These are phyloP conservation scores for Termitomyces sp. DNA, from an alignment of 768 basidiomycete genomes.

Conservation along the genomic window DNA sequence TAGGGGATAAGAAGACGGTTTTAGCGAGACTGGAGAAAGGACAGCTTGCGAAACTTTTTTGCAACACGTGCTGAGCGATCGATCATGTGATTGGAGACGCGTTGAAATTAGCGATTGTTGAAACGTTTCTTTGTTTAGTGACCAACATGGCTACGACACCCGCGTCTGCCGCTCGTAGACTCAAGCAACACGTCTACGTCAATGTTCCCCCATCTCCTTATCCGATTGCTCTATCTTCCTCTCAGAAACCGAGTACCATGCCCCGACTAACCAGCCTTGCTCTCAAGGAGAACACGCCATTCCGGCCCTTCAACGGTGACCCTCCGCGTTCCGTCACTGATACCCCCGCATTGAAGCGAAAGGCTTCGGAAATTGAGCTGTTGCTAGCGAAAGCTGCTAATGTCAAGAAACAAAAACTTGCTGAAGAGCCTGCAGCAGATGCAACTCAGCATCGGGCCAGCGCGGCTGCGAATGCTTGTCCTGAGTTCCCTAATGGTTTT, in stretches of 20 bases:
- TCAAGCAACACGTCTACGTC: constrained; percentile 48
- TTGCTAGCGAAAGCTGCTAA: constrained; percentile 17
- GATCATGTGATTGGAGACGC: constrained; percentile 31
- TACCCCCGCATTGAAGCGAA: constrained; percentile 43
- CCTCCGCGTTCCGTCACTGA: constrained; percentile 17
- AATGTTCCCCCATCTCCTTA: constrained; percentile 54
- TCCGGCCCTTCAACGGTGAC: constrained; percentile 21
- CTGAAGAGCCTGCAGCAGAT: constrained; percentile 11
- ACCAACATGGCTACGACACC: constrained; percentile 27
- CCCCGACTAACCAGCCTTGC: constrained; percentile 14
- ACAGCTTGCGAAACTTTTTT: constrained; percentile 29
- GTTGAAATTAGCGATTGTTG: constrained; percentile 16
- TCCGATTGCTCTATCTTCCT: constrained; percentile 17
- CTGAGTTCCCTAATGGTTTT: constrained; percentile 36
- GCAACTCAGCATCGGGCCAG: constrained; percentile 6
- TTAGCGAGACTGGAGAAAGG: constrained; percentile 9
- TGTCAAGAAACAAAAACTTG: constrained; percentile 30
- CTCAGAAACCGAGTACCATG: neutral
- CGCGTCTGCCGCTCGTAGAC: constrained; percentile 24
- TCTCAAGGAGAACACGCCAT: constrained; percentile 47
- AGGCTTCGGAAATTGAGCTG: constrained; percentile 32
- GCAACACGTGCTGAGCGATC: constrained; percentile 22
- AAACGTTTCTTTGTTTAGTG: constrained; percentile 6
- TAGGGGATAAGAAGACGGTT: constrained; percentile 3
- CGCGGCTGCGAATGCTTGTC: constrained; percentile 18